Evolutionary conservation across 2,329 filamentous ascomycete species (phyloP), one percentile per base, ranked within the genome.

Genomic region (Trichophyton mentagrophytes): DNA sequence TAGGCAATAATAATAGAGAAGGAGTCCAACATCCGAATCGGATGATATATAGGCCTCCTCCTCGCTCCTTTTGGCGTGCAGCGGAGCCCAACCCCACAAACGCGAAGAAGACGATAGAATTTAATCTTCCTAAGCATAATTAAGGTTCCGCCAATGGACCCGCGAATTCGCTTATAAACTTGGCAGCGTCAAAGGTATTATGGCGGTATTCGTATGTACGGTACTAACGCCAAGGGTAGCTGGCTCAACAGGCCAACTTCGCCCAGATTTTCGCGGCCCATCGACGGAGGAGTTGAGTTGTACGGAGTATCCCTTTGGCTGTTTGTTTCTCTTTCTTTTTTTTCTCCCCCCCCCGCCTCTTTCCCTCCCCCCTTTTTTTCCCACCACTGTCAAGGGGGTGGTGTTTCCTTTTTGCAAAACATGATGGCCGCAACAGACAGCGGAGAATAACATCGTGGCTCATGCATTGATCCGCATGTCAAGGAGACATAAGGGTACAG

Each of bases 41-140:
- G 20, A 49, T 22, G 17, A 22, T 9, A 47, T 9, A 17, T 20
- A 27, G 27, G 27, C 27, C 30, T 27, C 13, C 3, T 22, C n/a
- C n/a, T n/a, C n/a, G 20, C 46, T 25, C 46, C 20, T 25, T 49
- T 9, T 49, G 22, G 46, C 22, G 20, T 22, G 25, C 13, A 49
- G 20, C 46, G 46, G 46, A 49, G 20, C n/a, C 20, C 9, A 49
- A 49, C 49, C 49, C 49, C 49, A 55, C 49, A 55, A 36, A 55
- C n/a, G 27, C 7, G 49, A 33, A 17, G 11, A 20, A n/a, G 3
- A 22, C 6, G 46, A 49, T 49, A 27, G 6, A 55, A 55, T 33
- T 55, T 55, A 55, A 55, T 27, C 49, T 55, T 55, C 49, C 33
- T 57, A 57, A 57, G 55, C 55, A 57, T 57, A 57, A 57, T 57